Evolutionary conservation across 306 rosid genomes (phyloP), one percentile per base, ranked within the genome.

Genomic region (Vigna mungo): DNA sequence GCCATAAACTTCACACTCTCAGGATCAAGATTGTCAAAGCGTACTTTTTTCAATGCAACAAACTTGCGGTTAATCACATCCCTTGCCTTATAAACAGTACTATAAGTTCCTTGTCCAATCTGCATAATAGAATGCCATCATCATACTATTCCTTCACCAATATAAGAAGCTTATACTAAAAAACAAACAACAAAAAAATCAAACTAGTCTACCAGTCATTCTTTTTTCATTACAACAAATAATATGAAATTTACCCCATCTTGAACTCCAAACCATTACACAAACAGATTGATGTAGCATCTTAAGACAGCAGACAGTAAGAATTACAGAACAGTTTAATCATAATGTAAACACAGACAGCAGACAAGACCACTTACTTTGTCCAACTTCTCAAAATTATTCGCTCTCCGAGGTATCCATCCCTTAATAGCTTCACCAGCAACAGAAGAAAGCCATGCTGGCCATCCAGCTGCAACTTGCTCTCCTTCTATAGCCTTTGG

Each of bases 1-100:
- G 99, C 97, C 99, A 96, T 96, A 77, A 96, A 96, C 88, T 87
- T 91, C 81, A 96, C 96, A 77, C 99, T 96, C 85, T 96, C 99
- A 3, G 85, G 81, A 82, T 96, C 98, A 48, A 92, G 97, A 86
- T 88, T 92, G 80, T 95, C 99, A 54, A 95, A 95, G 49, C 97
- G 91, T 46, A 95, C 97, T 83, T 90, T 90, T 81, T 95, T 95
- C 83, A 95, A 81, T 66, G 99, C 99, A 68, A 95, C 99, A 39
- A 95, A 78, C 84, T 82, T 92, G 66, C 85, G 76, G 63, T 90
- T 56, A 80, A 82, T 47, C 41, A 91, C 76, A 74, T 95, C 99
- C 5, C 91, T 93, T 62, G 99, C 99, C 91, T 92, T 95, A 86
- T 89, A 95, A 77, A 95, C 99, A 71, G 84, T 87, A 72, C 99